Percentiles rank a stretch among this genome's conserved stretches.
Conservation (phyloP, 1,284 basidiomycete species). For the Pyrrhoderma lamaoense region DNA sequence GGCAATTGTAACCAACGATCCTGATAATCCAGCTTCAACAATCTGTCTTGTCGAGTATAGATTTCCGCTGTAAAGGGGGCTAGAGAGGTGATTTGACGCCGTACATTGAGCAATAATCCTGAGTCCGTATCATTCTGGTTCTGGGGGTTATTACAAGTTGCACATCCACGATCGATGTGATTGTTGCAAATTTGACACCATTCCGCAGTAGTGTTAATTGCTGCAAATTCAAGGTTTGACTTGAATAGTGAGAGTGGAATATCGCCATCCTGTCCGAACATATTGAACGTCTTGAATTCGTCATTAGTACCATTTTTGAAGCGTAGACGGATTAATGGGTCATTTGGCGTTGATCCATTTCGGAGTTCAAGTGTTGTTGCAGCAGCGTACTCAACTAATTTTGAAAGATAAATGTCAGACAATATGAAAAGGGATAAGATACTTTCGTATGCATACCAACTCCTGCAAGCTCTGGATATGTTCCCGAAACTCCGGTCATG, state of each 20-base stretch:
- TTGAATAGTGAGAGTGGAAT: conserved; percentile 52
- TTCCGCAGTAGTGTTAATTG: conserved; percentile 44
- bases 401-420: background rate
- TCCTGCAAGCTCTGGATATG: conserved; percentile 28
- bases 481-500: conserved; percentile 35
- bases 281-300: conserved; percentile 25
- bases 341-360: conserved; percentile 22
- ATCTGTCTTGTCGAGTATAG: too few relatives aligned
- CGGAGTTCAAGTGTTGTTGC: conserved; percentile 36
- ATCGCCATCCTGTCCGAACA: conserved; percentile 33
- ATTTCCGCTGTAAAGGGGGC: too few relatives aligned
- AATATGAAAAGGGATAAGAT: background rate
- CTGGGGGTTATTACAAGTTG: too few relatives aligned
- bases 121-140: too few relatives aligned
- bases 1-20: too few relatives aligned
- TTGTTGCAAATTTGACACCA: conserved; percentile 59
- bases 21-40: too few relatives aligned
- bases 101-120: too few relatives aligned
- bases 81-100: too few relatives aligned
- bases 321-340: conserved; percentile 44
- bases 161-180: conserved; percentile 49
- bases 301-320: conserved; percentile 51
- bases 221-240: conserved; percentile 33
- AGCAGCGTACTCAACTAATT: conserved; percentile 39
- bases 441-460: conserved; percentile 27